Conservation (phyloP, 345 rosid genomes). For the Erysimum cheiranthoides region DNA sequence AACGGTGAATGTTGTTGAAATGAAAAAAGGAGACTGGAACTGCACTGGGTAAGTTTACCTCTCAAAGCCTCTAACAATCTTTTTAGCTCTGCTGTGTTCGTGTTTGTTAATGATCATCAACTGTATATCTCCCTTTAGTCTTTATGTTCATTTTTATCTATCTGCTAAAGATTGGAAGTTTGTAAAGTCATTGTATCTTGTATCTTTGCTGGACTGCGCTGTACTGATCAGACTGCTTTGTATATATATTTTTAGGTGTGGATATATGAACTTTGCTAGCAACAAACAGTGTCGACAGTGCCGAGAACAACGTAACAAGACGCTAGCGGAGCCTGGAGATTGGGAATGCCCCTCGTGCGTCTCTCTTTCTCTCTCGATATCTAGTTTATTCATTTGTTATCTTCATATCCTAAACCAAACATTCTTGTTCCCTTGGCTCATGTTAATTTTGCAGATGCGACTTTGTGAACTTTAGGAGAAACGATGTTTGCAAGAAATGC, state of each 20-base stretch:
- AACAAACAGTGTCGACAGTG: slow-evolving; percentile 76
- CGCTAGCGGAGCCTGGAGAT: slow-evolving; percentile 74
- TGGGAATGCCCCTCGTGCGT: slow-evolving; percentile 96
- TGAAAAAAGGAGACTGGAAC: slow-evolving; percentile 88
- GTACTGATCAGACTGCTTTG: slow-evolving; percentile 17
- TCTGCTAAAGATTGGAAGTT: slow-evolving; percentile 17
- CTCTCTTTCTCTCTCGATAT: slow-evolving; percentile 30
- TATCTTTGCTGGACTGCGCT: slow-evolving; percentile 9
- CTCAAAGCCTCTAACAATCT: neutral
- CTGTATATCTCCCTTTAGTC: neutral
- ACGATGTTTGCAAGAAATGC: slow-evolving; percentile 66
- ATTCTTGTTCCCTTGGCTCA: slow-evolving; percentile 5
- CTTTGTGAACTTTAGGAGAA: slow-evolving; percentile 74
- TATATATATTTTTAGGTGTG: slow-evolving; percentile 60
- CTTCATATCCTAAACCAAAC: slow-evolving; percentile 1
- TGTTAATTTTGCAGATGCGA: slow-evolving; percentile 62
- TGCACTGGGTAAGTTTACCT: slow-evolving; percentile 62
- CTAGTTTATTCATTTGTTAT: neutral
- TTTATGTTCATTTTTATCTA: neutral
- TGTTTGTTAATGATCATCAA: neutral
- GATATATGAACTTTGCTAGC: slow-evolving; percentile 91
- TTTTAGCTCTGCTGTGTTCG: neutral
- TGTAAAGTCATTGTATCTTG: neutral
- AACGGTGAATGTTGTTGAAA: slow-evolving; percentile 51
- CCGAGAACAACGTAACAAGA: slow-evolving; percentile 60